Evolutionary conservation across 768 basidiomycete genomes (phyloP).

Genomic region (Rhodotorula taiwanensis): DNA sequence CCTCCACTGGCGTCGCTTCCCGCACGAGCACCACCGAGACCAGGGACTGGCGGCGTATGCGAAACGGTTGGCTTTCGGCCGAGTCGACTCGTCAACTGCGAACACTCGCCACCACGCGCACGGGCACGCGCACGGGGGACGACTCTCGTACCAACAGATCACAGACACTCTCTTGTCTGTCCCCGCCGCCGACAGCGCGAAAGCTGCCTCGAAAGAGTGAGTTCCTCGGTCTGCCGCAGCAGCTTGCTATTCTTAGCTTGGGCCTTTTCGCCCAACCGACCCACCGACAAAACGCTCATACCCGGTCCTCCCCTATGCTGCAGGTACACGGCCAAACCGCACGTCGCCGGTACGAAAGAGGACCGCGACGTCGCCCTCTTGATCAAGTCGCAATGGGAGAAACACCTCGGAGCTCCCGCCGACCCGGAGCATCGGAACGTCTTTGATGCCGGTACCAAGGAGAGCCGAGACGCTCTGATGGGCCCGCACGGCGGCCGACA

Average conservation of each 20-base stretch:
- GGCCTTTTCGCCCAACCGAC: not conserved
- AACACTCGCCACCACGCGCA: not conserved
- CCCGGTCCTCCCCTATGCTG: not conserved
- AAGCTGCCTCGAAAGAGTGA: conserved; percentile 11
- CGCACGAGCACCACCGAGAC: too few relatives aligned
- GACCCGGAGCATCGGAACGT: conserved; percentile 49
- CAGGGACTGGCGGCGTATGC: too few relatives aligned
- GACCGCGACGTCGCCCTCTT: conserved; percentile 60
- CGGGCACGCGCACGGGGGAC: not conserved
- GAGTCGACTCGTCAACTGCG: not conserved
- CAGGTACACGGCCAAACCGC: conserved; percentile 46
- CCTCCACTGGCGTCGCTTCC: too few relatives aligned
- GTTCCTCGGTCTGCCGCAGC: too few relatives aligned
- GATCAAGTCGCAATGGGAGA: conserved; percentile 63
- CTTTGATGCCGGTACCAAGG: conserved; percentile 62
- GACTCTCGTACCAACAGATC: not conserved
- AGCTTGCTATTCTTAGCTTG: too few relatives aligned
- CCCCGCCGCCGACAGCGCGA: not conserved
- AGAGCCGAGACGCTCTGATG: conserved; percentile 55
- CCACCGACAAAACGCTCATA: not conserved
- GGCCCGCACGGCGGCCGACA: not conserved
- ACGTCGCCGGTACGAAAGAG: conserved; percentile 61
- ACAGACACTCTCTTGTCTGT: not conserved
- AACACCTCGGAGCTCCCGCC: conserved; percentile 52
- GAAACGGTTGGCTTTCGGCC: not conserved